Evolutionary conservation across 2,329 filamentous ascomycete species (phyloP).

Genomic region (Cordyceps tenuipes): DNA sequence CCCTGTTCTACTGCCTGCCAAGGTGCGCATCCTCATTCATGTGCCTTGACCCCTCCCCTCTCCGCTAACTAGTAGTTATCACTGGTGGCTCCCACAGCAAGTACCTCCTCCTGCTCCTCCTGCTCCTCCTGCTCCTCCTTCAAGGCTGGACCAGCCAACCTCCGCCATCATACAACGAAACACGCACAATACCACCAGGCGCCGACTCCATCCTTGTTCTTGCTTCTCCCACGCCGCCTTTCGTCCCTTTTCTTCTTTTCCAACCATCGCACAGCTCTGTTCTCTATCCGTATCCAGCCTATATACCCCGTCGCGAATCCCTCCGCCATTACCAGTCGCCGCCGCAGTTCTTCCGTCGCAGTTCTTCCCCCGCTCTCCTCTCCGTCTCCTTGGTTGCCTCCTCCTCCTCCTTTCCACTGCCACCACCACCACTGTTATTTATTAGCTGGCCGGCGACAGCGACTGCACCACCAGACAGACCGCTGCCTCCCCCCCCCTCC

Average conservation of each 20-base stretch:
- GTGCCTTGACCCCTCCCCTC: neutral
- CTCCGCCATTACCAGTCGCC: neutral
- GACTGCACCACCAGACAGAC: neutral
- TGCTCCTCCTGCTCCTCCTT: neutral
- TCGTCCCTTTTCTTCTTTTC: neutral
- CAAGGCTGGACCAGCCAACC: neutral
- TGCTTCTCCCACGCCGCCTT: neutral
- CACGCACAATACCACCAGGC: neutral
- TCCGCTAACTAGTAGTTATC: neutral
- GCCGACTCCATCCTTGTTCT: neutral
- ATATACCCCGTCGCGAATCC: neutral
- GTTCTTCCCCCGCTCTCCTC: neutral
- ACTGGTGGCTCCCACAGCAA: too few species aligned
- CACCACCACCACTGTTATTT: neutral
- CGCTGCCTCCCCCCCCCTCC: neutral
- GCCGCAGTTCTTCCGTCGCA: too few species aligned
- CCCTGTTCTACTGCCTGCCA: neutral
- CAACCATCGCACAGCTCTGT: too few species aligned
- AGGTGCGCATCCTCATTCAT: neutral
- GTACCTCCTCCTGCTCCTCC: too few species aligned
- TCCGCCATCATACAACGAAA: conserved; percentile 2
- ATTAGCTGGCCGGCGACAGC: neutral
- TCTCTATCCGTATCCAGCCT: too few species aligned
- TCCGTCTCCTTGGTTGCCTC: too few species aligned
- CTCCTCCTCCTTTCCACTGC: conserved; percentile 7